Evolutionary conservation across 2,329 filamentous ascomycete species (phyloP), one percentile per base, ranked within the genome.

Genomic region (Fusarium siculi): DNA sequence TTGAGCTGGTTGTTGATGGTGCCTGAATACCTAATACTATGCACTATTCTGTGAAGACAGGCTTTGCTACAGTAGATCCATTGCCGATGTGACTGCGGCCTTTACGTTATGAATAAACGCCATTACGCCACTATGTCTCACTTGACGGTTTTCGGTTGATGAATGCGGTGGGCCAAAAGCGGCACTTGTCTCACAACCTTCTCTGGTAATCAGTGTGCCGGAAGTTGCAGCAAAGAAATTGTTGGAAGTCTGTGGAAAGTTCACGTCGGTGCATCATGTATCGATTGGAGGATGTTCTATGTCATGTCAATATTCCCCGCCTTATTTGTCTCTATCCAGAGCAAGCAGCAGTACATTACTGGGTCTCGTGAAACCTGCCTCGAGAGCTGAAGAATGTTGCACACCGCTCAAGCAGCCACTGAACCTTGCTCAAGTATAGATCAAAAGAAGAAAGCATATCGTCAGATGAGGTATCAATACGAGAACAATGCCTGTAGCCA

Each of bases 231-330:
- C 4, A 36, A 19, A 1, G 23, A 36, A 37, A 21, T 18, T 4
- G 32, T 25, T 36, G 9, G 49, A 25, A 52, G 8, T 9, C 9
- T 36, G 32, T 52, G 18, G 32, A 25, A 25, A 4, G 16, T 2
- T 2, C 2, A 6, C 5, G 8, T 15, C 4, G 16, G 7, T 7
- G 3, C 0, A 23, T 23, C 11, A 12, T 9, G 4, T 0, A 34
- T 19, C 11, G 3, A 18, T 11, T 15, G 5, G 5, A 10, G 19
- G 6, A 15, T 10, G 10, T 28, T 25, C 18, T 6, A 6, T n/a
- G 9, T 5, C 12, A n/a, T 11, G 14, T 1, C 3, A 9, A 3
- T 2, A 36, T 6, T 25, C 11, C 21, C 10, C 6, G 4, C 16
- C 6, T 6, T 25, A 4, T 7, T 18, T 49, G 21, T 32, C 21